Percentiles rank a stretch among this genome's conserved stretches.
Evolutionary conservation across 495 filamentous ascomycete species (phyloP).

Genomic region (Staphylotrichum longicolle): DNA sequence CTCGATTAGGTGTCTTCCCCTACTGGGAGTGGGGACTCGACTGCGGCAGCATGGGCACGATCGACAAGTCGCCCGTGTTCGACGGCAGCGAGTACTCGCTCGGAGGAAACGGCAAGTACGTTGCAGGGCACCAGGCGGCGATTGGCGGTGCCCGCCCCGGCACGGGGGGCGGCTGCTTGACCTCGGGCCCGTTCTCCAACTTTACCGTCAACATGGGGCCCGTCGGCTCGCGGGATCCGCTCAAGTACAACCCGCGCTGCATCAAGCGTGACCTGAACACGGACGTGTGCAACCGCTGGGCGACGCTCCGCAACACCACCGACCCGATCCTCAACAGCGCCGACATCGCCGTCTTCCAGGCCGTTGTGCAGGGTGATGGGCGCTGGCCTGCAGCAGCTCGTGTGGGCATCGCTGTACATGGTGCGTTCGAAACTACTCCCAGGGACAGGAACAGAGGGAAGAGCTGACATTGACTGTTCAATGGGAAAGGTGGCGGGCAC

Average conservation of each 20-base stretch:
- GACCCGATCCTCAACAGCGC: slow-evolving; percentile 33
- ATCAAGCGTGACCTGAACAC: slow-evolving; percentile 43
- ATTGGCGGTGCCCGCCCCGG: slow-evolving; percentile 32
- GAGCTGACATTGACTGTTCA: not conserved
- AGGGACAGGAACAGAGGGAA: no score
- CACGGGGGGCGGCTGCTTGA: slow-evolving; percentile 41
- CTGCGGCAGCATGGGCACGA: slow-evolving; percentile 30
- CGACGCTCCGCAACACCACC: slow-evolving; percentile 39
- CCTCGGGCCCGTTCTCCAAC: slow-evolving; percentile 38
- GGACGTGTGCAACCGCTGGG: slow-evolving; percentile 34
- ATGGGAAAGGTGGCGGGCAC: slow-evolving; percentile 32
- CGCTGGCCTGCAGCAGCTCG: slow-evolving; percentile 33
- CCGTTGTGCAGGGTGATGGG: slow-evolving; percentile 39
- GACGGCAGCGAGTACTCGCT: slow-evolving; percentile 50
- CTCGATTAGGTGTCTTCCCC: slow-evolving; percentile 23
- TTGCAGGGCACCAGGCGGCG: slow-evolving; percentile 24
- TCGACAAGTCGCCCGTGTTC: slow-evolving; percentile 42
- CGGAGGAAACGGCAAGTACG: slow-evolving; percentile 50
- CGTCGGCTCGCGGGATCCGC: slow-evolving; percentile 28
- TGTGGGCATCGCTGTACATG: slow-evolving; percentile 37
- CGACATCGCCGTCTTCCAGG: slow-evolving; percentile 39
- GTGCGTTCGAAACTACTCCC: not conserved
- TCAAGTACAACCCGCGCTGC: slow-evolving; percentile 43
- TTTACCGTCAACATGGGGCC: slow-evolving; percentile 44
- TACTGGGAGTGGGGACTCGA: slow-evolving; percentile 49